Evolutionary conservation across 768 basidiomycete genomes (phyloP), one percentile per base, ranked within the genome.

Genomic region (Gelatoporia subvermispora): DNA sequence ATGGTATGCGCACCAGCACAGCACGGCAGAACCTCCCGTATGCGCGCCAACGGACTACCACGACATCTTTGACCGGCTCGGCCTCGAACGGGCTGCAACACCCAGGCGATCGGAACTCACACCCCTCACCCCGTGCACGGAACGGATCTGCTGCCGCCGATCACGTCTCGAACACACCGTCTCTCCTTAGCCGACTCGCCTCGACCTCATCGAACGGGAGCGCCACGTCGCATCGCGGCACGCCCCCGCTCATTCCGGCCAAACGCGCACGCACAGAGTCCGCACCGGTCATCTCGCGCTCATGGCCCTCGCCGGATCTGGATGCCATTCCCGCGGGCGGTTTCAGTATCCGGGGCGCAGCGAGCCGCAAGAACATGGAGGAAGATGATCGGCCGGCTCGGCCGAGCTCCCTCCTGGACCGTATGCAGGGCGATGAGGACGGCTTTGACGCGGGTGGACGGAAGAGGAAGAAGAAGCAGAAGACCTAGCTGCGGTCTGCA

Each of bases 291-390:
- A 43, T 13, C 9, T 23, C 16, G 22, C 45, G 7, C 22, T 17
- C 11, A 51, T 16, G 17, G 23, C 41, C 25, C 31, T 15, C 38
- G 36, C 35, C 58, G 36, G 64, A 66, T 40, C 58, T 58, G 45
- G 65, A 69, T 57, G 64, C 60, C 49, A 57, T 56, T 53, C 70
- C 72, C 10, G 59, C 61, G 36, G 68, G 66, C n/a, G 78, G 75
- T 35, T 74, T 64, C 52, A 78, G 74, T 53, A 81, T 81, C 54
- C 78, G 73, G 55, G 79, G 79, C 43, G 79, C 79, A 21, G 79
- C 78, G 39, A 69, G 55, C 49, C 3, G 49, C 46, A 2, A 45
- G 25, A 31, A 7, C 7, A 31, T 13, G 10, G 45, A 37, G 11
- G 13, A 23, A 7, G 52, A 49, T 17, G 28, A 35, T 34, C 20